A percentile compares a stretch with the other conserved stretches of the same genome.
phyloP scores from a whole-genome alignment of 2,329 filamentous ascomycete species.

The Clonostachys byssicola region DNA sequence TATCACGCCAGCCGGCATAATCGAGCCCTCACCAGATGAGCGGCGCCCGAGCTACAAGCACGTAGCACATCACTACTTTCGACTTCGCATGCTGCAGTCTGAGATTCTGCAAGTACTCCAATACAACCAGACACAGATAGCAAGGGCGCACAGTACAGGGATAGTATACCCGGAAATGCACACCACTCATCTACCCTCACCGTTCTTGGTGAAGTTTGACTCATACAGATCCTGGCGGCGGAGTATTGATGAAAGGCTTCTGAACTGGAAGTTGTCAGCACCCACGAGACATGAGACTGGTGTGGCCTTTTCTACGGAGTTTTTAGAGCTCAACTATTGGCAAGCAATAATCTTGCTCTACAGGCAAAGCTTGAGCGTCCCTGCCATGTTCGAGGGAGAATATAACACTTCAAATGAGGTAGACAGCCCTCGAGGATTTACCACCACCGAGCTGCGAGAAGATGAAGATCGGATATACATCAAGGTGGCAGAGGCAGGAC shows the following conservation, averaged over 20 bases:
- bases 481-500: conserved; percentile 91
- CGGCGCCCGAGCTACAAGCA: conserved; percentile 79
- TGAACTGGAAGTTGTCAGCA: conserved; percentile 81
- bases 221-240: conserved; percentile 86
- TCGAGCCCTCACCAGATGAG: conserved; percentile 51
- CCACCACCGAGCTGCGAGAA: conserved; percentile 58
- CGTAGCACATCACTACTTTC: conserved; percentile 89
- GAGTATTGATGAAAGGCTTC: conserved; percentile 78
- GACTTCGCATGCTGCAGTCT: conserved; percentile 82
- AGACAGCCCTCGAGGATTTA: conserved; percentile 57
- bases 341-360: conserved; percentile 96
- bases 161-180: conserved; percentile 68
- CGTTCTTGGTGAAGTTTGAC: conserved; percentile 78
- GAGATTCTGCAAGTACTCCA: conserved; percentile 94
- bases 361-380: conserved; percentile 82
- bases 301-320: conserved; percentile 84
- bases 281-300: conserved; percentile 77
- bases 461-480: conserved; percentile 91
- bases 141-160: conserved; percentile 62
- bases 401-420: conserved; percentile 62
- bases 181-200: conserved; percentile 67
- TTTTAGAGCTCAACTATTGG: conserved; percentile 95
- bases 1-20: conserved; percentile 76
- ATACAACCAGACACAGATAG: conserved; percentile 82
- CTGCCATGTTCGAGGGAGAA: conserved; percentile 79